phyloP scores from a whole-genome alignment of 495 filamentous ascomycete species.

The Aeminium ludgeri region DNA sequence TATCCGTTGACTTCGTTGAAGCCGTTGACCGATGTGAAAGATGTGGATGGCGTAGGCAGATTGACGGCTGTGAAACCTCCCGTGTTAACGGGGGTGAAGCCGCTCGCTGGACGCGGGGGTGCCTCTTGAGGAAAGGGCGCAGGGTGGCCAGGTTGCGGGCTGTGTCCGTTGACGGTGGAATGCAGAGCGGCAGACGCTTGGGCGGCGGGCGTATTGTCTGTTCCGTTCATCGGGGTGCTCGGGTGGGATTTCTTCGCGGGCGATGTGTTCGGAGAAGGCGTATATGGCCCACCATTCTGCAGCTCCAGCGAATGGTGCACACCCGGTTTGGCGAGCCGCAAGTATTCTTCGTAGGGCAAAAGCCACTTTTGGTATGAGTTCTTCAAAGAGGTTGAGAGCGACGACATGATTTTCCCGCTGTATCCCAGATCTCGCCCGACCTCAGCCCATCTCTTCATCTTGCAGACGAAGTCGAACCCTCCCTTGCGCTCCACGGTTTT shows the following conservation, averaged over 20 bases:
- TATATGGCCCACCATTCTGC: constrained; percentile 84
- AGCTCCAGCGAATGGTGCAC: constrained; percentile 89
- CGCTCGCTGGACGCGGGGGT: constrained; percentile 31
- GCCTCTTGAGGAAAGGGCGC: constrained; percentile 35
- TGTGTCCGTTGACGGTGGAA: constrained; percentile 41
- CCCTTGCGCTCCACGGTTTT: constrained; percentile 89
- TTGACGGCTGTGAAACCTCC: constrained; percentile 68
- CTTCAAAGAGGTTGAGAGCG: constrained; percentile 94
- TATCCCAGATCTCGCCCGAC: constrained; percentile 95
- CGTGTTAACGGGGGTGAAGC: constrained; percentile 46
- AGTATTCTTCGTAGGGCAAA: constrained; percentile 89
- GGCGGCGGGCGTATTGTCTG: constrained; percentile 53
- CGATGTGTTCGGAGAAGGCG: constrained; percentile 75
- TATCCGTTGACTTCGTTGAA: constrained; percentile 3
- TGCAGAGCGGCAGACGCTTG: constrained; percentile 51
- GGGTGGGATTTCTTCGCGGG: constrained; percentile 64
- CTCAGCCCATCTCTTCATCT: constrained; percentile 96
- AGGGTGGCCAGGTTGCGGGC: constrained; percentile 28
- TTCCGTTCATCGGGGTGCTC: constrained; percentile 43
- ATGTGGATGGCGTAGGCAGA: constrained; percentile 8
- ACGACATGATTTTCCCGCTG: constrained; percentile 99
- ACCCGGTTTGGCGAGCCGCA: constrained; percentile 83
- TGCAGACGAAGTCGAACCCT: constrained; percentile 91
- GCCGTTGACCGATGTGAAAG: constrained; percentile 13
- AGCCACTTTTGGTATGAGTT: constrained; percentile 97